Conservation (phyloP, 164 flowering plant species). For the Nymphaea thermarum region DNA sequence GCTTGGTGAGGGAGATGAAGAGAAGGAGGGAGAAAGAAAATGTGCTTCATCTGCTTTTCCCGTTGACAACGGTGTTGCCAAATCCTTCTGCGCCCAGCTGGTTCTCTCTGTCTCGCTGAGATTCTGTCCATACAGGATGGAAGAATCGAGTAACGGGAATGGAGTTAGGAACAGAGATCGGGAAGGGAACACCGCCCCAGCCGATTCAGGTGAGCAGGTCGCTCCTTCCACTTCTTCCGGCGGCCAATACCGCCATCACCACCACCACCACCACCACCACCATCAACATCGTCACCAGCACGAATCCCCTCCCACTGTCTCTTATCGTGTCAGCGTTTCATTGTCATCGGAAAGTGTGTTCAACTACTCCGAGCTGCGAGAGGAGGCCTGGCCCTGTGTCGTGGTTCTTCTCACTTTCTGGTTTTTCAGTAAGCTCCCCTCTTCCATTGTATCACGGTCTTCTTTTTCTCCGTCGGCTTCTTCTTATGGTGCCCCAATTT, state of each 20-base stretch:
- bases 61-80: neutral
- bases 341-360: constrained; percentile 2
- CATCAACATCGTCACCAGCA: constrained; percentile 8
- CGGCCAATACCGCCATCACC: neutral
- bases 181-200: neutral
- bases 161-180: neutral
- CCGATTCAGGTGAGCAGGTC: neutral
- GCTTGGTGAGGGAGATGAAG: neutral
- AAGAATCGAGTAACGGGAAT: neutral
- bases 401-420: constrained; percentile 42
- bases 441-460: neutral
- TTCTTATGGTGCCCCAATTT: neutral
- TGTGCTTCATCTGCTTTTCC: neutral
- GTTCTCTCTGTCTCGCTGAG: neutral
- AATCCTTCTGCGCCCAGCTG: neutral
- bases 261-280: too few species aligned
- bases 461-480: neutral
- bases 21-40: neutral
- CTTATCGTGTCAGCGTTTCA: constrained; percentile 17
- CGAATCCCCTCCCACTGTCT: constrained; percentile 5
- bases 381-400: constrained; percentile 44
- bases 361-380: constrained; percentile 9
- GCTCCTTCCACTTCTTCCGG: neutral
- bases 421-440: constrained; percentile 37
- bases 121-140: neutral